These are phyloP conservation scores for Cryomyces antarcticus DNA, from an alignment of 495 filamentous ascomycete species.

Conservation along the genomic window DNA sequence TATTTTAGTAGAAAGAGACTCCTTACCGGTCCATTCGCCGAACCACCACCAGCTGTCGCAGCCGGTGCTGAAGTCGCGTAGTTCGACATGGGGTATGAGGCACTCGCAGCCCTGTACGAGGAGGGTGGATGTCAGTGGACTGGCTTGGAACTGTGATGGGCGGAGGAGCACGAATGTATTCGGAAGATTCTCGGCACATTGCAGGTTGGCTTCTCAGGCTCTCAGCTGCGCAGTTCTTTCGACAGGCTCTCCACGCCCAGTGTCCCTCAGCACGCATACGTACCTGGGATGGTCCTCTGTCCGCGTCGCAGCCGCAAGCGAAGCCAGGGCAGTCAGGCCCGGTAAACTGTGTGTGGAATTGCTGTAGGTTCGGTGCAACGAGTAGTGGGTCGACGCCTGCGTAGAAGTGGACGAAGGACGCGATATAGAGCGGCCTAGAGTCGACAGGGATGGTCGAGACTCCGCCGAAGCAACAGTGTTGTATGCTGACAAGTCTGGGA, in stretches of 20 bases:
- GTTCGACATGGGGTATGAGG: neutral
- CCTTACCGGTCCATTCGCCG: conserved; percentile 7
- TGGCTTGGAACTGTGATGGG: too few species aligned
- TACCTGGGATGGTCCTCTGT: neutral
- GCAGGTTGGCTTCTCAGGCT: too few species aligned
- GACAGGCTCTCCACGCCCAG: too few species aligned
- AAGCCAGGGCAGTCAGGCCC: conserved; percentile 1
- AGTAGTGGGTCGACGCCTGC: conserved; percentile 1
- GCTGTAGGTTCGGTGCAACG: neutral
- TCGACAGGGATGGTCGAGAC: neutral
- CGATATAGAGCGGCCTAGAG: conserved; percentile 1
- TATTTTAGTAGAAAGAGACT: neutral
- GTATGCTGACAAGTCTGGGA: neutral
- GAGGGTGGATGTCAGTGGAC: too few species aligned
- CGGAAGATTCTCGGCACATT: too few species aligned
- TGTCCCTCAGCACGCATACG: neutral
- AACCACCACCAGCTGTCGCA: conserved; percentile 6
- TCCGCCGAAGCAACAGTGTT: neutral
- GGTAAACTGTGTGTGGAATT: neutral
- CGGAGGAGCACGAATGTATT: too few species aligned
- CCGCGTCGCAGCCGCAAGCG: neutral
- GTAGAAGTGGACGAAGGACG: neutral
- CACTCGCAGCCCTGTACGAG: too few species aligned
- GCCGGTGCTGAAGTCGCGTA: conserved; percentile 1
- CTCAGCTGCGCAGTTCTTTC: too few species aligned